Base-by-base conservation (phyloP, 768 basidiomycete genomes). In the Tulasnella sp. region DNA sequence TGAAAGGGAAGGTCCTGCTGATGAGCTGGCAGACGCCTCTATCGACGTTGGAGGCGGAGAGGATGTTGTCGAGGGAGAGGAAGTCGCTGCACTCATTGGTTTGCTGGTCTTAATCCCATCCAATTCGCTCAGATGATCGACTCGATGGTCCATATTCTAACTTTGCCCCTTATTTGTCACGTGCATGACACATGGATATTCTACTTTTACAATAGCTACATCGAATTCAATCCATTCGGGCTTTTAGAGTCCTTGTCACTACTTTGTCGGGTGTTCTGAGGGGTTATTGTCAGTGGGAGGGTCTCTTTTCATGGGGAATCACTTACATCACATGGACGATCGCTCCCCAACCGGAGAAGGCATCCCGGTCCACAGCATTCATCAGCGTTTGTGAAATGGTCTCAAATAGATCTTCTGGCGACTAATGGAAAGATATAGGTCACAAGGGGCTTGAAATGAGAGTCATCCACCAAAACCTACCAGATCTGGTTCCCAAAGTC, bases 401-500 rank as follows among this genome's bases (percentile, higher is more conserved):
- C 71, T 99, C 95, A 62, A 99, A 99, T 40, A 99, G 70, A 65
- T 98, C 95, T 62, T 98, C 95, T 12, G 92, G 79, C 63, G 82
- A 91, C 69, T 70, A 33, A 20, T 13, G 3, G 4, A 29, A 13
- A 10, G 16, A 32, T 35, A 41, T n/a, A 39, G 15, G 24, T 16
- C 24, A 33, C 28, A 25, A 45, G 15, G 27, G 39, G 12, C 9
- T 53, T 10, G 5, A 28, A n/a, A 15, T 24, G n/a, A 10, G 13
- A 42, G 37, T 54, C 22, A 25, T 28, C 27, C 13, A 13, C 3
- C 13, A 16, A 9, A 25, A 33, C 15, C 53, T 52, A 70, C 69
- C 64, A 99, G 71, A 65, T 91, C 87, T 7, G 93, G 91, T 67
- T 99, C 95, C 95, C 95, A 99, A 27, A 99, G 74, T 2, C 91